phyloP scores from a whole-genome alignment of 176 grass and related monocot species.

The Raddia distichophylla region DNA sequence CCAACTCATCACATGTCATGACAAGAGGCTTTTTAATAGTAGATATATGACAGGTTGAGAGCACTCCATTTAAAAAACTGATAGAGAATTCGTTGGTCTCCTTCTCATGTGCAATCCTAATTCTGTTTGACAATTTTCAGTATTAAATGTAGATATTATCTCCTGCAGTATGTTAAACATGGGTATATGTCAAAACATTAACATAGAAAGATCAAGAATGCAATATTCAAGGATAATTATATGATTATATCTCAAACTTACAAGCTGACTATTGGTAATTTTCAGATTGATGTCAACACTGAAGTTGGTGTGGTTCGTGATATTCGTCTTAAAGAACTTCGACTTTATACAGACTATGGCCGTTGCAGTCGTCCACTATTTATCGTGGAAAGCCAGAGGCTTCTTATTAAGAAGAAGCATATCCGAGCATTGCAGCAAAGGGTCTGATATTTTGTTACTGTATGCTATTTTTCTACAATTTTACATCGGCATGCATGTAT shows the following conservation, averaged over 20 bases:
- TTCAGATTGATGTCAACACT: conserved; percentile 97
- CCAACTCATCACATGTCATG: too few species aligned
- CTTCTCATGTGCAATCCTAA: neutral
- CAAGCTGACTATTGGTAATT: conserved; percentile 29
- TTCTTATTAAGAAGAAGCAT: conserved; percentile 90
- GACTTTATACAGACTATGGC: conserved; percentile 97
- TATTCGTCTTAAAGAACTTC: conserved; percentile 90
- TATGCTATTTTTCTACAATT: conserved; percentile 30
- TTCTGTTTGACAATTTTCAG: neutral
- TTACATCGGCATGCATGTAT: conserved; percentile 20
- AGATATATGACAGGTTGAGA: neutral
- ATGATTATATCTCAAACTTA: conserved; percentile 8
- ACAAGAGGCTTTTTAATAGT: too few species aligned
- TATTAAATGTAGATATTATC: neutral
- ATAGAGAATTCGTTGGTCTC: conserved; percentile 12
- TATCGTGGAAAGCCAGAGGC: conserved; percentile 92
- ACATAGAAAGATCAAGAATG: conserved; percentile 13
- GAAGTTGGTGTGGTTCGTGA: conserved; percentile 98
- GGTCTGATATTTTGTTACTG: conserved; percentile 45
- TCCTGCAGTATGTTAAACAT: conserved; percentile 15
- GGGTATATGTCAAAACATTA: neutral
- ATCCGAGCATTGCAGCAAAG: conserved; percentile 91
- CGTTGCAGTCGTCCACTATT: conserved; percentile 95
- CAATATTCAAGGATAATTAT: neutral
- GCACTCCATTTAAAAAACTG: neutral